Base-by-base conservation (phyloP, 2,329 filamentous ascomycete species). In the Pseudogymnoascus sp. region DNA sequence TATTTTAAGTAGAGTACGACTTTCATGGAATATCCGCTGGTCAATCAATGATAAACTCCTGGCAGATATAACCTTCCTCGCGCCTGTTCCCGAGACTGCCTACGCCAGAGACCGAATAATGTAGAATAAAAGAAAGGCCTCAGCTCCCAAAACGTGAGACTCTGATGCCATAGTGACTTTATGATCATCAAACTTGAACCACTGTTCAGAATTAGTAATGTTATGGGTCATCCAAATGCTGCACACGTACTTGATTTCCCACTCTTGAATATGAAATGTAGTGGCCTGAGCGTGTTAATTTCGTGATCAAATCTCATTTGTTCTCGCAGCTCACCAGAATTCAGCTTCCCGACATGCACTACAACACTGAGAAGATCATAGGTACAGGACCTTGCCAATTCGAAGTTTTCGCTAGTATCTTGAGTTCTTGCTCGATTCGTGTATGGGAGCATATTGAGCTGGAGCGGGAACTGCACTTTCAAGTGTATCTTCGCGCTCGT, bases 151-250 rank as follows among this genome's bases (percentile, higher is more conserved):
- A 2, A 98, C 93, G 65, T 97, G 91, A 4, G 89, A 89, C 72
- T 95, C 89, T 56, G 85, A 86, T 2, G 91, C 93, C 63, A 93
- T 73, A 65, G 93, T 90, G 24, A 98, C 93, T 73, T 91, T 92
- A 74, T 95, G 93, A 73, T 98, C 93, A 72, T 98, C 96, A 76
- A 97, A 97, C 62, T 90, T 86, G 75, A 96, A 96, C 93, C 93
- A 98, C 83, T 96, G 68, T 14, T 65, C 72, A 10, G 41, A 31
- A 6, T 66, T 70, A 61, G 35, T 37, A 28, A 31, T 63, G 35
- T 6, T 41, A 62, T 40, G 19, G 12, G n/a, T 19, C 6, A 14
- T 8, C 35, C 31, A 60, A 40, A 60, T 16, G 33, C 38, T 14
- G 43, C 53, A 40, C 41, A 72, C 79, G 66, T 74, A 84, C 84